Percentiles rank a stretch among this genome's conserved stretches.
These are phyloP conservation scores for Alternaria incomplexa DNA, from an alignment of 2,329 filamentous ascomycete genomes.

Conservation along the genomic window DNA sequence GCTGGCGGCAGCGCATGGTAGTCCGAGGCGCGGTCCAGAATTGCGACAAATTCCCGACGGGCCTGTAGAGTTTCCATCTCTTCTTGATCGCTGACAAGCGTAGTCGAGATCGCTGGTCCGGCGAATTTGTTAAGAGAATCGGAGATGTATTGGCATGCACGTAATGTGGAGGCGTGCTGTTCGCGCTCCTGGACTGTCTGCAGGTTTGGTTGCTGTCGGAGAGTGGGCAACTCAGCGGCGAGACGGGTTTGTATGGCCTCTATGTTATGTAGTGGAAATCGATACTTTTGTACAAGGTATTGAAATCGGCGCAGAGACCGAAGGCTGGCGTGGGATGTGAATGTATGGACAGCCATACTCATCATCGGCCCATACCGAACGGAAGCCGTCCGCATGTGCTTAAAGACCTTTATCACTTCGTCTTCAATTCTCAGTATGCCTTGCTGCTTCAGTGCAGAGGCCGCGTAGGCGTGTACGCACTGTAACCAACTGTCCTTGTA, in stretches of 20 bases:
- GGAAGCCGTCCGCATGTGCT: constrained; percentile 10
- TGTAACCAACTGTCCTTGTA: constrained; percentile 2
- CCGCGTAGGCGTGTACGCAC: neutral
- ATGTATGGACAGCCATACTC: constrained; percentile 11
- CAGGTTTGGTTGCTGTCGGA: neutral
- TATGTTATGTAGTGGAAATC: constrained; percentile 8
- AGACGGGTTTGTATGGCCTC: constrained; percentile 12
- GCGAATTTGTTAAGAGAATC: constrained; percentile 8
- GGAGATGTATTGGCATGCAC: constrained; percentile 9
- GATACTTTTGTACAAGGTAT: constrained; percentile 8
- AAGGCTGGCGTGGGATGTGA: constrained; percentile 11
- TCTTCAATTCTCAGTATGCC: constrained; percentile 4
- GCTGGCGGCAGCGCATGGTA: constrained; percentile 31
- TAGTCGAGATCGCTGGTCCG: neutral
- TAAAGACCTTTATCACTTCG: constrained; percentile 19
- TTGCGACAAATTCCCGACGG: constrained; percentile 31
- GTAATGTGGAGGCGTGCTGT: constrained; percentile 12
- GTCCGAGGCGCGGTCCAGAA: constrained; percentile 30
- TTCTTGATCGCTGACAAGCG: neutral
- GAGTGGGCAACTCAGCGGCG: constrained; percentile 1
- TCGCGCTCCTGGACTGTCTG: constrained; percentile 4
- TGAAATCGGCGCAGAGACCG: constrained; percentile 17
- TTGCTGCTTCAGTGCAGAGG: neutral
- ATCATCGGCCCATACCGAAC: constrained; percentile 23
- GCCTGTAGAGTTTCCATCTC: constrained; percentile 5